Evolutionary conservation across 1,284 basidiomycete species (phyloP), one percentile per base, ranked within the genome.

Genomic region (Cryptococcus sp.): DNA sequence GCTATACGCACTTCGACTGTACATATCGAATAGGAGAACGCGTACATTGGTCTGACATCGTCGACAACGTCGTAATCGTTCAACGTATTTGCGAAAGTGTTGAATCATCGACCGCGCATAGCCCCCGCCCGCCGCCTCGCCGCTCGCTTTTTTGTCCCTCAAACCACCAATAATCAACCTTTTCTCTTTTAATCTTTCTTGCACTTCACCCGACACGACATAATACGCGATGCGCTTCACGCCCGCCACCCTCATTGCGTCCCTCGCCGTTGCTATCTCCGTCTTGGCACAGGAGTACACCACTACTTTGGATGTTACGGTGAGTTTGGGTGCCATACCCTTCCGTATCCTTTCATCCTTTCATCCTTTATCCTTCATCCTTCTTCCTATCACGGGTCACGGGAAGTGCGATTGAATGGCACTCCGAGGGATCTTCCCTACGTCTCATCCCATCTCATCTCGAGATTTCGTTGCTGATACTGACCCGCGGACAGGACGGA

Each of bases 401-500:
- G n/a, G n/a, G n/a, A n/a, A n/a, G n/a, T n/a, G n/a, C n/a, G n/a
- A n/a, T n/a, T n/a, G n/a, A n/a, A n/a, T n/a, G n/a, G n/a, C n/a
- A n/a, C n/a, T n/a, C n/a, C n/a, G n/a, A n/a, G n/a, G n/a, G n/a
- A n/a, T n/a, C n/a, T n/a, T n/a, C n/a, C n/a, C n/a, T n/a, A n/a
- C n/a, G n/a, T n/a, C n/a, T n/a, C n/a, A 26, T 17, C 8, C 10
- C 17, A 5, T 34, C 10, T 37, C 23, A 22, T 16, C 16, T 48
- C 46, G n/a, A 22, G 44, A 46, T 6, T 6, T 13, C 22, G 6
- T 1, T 19, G 19, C 44, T 34, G 2, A 34, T 34, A 34, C 29
- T 10, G 8, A 34, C 13, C 29, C 8, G 29, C 29, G 29, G 8
- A 34, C 8, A 69, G 71, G 58, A 68, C 47, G 73, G 73, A 29